A percentile compares a stretch with the other conserved stretches of the same genome.
These are phyloP conservation scores for Oryza coarctata DNA, from an alignment of 176 grass and related monocot species.

Conservation along the genomic window DNA sequence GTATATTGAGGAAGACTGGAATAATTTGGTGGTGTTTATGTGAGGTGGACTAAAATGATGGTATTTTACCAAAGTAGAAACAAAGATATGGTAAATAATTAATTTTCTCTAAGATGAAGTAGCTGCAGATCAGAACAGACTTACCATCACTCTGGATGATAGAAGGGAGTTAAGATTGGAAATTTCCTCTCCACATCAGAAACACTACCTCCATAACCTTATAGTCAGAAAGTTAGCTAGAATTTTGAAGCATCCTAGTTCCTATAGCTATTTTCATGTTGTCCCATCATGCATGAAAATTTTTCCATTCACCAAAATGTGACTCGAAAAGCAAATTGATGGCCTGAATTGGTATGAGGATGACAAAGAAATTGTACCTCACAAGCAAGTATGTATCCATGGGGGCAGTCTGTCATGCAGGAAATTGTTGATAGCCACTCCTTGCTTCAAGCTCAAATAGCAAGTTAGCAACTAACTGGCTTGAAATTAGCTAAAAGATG, in stretches of 20 bases:
- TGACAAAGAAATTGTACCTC: not conserved
- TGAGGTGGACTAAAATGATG: too few relatives aligned
- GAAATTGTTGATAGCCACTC: not conserved
- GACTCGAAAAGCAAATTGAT: not conserved
- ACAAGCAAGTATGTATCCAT: not conserved
- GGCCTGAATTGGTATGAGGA: not conserved
- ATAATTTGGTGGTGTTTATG: too few relatives aligned
- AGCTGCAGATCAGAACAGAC: not conserved
- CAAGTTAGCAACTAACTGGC: not conserved
- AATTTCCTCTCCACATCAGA: not conserved
- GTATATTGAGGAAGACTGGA: too few relatives aligned
- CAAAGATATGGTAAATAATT: too few relatives aligned
- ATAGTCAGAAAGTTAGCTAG: not conserved
- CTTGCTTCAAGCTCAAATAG: not conserved
- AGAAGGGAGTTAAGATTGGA: not conserved
- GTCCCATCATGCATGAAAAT: conserved; percentile 12
- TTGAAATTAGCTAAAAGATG: conserved; percentile 16
- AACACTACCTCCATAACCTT: too few relatives aligned
- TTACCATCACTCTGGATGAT: not conserved
- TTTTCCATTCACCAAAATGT: not conserved
- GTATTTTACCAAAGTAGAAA: too few relatives aligned
- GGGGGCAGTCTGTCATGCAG: not conserved
- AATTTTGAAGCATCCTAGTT: not conserved
- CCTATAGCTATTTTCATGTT: not conserved
- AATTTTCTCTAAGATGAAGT: not conserved